phyloP scores from a whole-genome alignment of 163 green algal species.

The Botryococcus braunii region DNA sequence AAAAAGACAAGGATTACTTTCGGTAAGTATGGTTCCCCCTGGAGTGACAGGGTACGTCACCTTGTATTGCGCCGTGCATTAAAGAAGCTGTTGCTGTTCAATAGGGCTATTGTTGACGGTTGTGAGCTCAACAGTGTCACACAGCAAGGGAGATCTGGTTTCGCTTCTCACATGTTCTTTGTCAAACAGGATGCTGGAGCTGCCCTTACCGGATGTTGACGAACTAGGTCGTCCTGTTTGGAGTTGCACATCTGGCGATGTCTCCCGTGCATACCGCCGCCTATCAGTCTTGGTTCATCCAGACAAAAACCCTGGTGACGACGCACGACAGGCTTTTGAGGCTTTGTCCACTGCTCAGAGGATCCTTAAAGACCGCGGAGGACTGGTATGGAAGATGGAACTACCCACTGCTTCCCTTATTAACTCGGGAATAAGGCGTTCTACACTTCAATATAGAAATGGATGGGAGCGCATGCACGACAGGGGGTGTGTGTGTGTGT shows the following conservation, averaged over 20 bases:
- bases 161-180: not conserved
- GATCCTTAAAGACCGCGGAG: constrained; percentile 40
- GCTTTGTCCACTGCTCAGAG: constrained; percentile 57
- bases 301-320: constrained; percentile 59
- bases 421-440: not conserved
- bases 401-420: no score
- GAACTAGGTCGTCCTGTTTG: constrained; percentile 50
- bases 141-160: not conserved
- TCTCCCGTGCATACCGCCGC: constrained; percentile 53
- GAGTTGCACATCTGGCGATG: constrained; percentile 36
- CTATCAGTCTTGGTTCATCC: constrained; percentile 71
- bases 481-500: not conserved
- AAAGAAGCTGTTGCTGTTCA: not conserved
- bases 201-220: constrained; percentile 55
- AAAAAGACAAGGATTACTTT: constrained; percentile 58
- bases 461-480: not conserved
- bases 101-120: not conserved
- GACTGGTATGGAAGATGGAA: constrained; percentile 36
- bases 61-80: not conserved
- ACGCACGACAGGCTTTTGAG: constrained; percentile 62
- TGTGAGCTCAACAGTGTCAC: not conserved
- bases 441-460: not conserved
- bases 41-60: no score
- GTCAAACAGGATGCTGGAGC: constrained; percentile 52
- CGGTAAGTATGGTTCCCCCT: no score